These are phyloP conservation scores for Fusarium tricinctum DNA, from an alignment of 2,329 filamentous ascomycete species.

Conservation along the genomic window DNA sequence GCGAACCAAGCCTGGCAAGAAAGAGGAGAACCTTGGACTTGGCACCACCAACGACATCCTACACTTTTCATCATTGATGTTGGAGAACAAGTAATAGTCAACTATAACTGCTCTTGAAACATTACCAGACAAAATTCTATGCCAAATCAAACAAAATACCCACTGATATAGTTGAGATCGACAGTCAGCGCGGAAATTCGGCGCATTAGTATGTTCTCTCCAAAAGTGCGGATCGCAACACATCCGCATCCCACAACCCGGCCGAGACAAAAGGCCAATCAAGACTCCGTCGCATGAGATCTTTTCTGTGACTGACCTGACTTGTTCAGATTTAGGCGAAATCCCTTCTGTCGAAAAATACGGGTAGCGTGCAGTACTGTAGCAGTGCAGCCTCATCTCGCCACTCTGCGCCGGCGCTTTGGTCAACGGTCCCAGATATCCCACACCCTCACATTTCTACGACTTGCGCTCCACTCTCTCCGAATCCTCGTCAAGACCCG, in stretches of 20 bases:
- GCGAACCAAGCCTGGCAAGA: slow-evolving; percentile 11
- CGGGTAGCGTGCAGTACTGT: slow-evolving; percentile 19
- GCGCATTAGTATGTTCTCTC: slow-evolving; percentile 35
- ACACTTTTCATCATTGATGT: slow-evolving; percentile 5
- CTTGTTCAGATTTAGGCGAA: slow-evolving; percentile 41
- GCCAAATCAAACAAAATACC: slow-evolving; percentile 15
- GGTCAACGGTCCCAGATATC: slow-evolving; percentile 33
- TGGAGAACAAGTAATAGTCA: neutral
- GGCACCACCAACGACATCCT: slow-evolving; percentile 28
- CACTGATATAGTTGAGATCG: slow-evolving; percentile 38
- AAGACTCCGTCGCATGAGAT: slow-evolving; percentile 46
- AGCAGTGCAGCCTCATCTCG: slow-evolving; percentile 44
- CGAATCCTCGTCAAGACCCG: slow-evolving; percentile 22
- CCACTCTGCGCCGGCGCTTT: slow-evolving; percentile 43
- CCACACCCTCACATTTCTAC: slow-evolving; percentile 37
- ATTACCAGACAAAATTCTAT: slow-evolving; percentile 11
- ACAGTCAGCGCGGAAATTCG: slow-evolving; percentile 39
- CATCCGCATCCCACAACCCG: slow-evolving; percentile 35
- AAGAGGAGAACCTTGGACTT: slow-evolving; percentile 33
- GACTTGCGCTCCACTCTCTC: slow-evolving; percentile 35
- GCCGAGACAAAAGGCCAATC: slow-evolving; percentile 34
- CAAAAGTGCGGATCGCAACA: slow-evolving; percentile 48
- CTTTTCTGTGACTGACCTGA: slow-evolving; percentile 34
- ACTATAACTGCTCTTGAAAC: neutral
- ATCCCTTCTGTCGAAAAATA: slow-evolving; percentile 34